Conservation (phyloP, 2,329 filamentous ascomycete genomes). For the Paracamarosporium sp. region DNA sequence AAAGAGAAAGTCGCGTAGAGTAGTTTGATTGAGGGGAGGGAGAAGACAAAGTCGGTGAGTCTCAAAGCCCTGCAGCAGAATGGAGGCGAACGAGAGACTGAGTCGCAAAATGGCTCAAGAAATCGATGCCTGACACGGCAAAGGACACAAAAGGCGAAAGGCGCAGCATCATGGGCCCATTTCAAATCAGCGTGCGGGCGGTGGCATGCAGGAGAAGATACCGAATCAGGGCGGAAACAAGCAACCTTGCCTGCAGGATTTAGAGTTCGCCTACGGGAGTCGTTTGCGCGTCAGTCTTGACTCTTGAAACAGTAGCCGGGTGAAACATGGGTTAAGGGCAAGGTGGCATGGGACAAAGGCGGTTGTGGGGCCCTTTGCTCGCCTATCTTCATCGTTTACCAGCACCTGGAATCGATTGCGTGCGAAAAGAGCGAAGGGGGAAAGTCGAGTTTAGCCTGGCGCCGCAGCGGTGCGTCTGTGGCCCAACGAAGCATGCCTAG, state of each 20-base stretch:
- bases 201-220: not conserved
- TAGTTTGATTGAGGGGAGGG: not conserved
- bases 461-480: not conserved
- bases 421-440: not conserved
- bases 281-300: conserved; percentile 1
- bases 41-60: not conserved
- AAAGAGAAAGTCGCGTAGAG: not conserved
- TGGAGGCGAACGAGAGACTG: not conserved
- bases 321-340: conserved; percentile 8
- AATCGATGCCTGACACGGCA: not conserved
- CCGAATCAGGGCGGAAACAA: not conserved
- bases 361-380: not conserved
- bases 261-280: not conserved
- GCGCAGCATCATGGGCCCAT: not conserved
- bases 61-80: not conserved
- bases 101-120: not conserved
- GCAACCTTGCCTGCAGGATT: not conserved
- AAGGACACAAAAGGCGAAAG: not conserved
- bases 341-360: not conserved
- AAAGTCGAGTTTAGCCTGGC: not conserved
- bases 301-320: conserved; percentile 4
- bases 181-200: not conserved
- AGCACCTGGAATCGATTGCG: not conserved
- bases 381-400: conserved; percentile 3
- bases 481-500: not conserved